Evolutionary conservation across 305 asterid species (phyloP), one percentile per base, ranked within the genome.

Genomic region (Fraxinus velutina): DNA sequence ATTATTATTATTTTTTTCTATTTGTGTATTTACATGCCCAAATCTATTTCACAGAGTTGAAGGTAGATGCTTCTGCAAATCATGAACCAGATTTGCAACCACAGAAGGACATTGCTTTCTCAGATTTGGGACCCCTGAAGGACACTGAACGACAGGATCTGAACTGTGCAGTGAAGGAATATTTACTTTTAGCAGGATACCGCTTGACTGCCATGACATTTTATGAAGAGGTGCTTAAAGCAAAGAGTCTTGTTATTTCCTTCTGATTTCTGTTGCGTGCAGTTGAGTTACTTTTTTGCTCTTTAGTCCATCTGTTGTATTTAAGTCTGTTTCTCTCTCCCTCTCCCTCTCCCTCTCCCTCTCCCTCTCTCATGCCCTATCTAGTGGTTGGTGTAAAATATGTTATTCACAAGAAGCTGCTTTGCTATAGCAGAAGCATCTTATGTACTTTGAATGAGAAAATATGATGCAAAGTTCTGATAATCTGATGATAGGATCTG

Each of bases 161-260:
- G 78, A 94, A 96, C 88, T 94, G 93, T 85, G 98, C 99, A 75
- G 98, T 96, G 83, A 96, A 94, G 91, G 98, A 96, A 84, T 96
- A 96, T 89, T 85, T 96, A 84, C 85, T 90, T 75, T 88, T 94
- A 82, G 99, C 98, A 22, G 99, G 99, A 79, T 96, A 96, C 79
- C 98, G 99, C 77, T 90, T 96, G 88, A 93, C 98, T 75, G 97
- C 99, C 71, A 96, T 96, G 99, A 96, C 99, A 86, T 94, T 96
- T 88, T 92, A 91, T 78, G 99, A 96, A 88, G 99, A 96, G 99
- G 99, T 96, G 89, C 68, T 62, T 82, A 79, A 71, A 75, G 72
- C 75, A 17, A 76, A 17, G 66, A 42, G 73, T 81, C 50, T 81
- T 80, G 39, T 78, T 82, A 73, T 77, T 78, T 85, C 80, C 84